Conservation (phyloP, 2,329 filamentous ascomycete species). For the Arthrinium puccinioides region DNA sequence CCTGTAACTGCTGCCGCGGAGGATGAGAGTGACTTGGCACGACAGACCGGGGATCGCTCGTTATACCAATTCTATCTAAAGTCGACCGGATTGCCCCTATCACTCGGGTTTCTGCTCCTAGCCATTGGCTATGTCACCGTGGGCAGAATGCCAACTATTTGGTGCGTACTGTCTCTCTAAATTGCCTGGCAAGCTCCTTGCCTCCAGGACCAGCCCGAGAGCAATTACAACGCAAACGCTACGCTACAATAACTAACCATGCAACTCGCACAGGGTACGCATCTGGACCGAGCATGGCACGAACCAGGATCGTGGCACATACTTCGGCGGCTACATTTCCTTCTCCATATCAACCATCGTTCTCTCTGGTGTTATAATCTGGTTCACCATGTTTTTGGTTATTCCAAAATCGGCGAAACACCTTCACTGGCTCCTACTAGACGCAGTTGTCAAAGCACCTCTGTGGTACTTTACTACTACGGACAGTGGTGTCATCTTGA, state of each 20-base stretch:
- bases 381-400: neutral
- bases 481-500: neutral
- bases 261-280: too few species aligned
- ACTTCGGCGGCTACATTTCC: neutral
- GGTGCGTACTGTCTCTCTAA: too few species aligned
- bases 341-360: neutral
- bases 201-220: too few species aligned
- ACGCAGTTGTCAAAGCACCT: neutral
- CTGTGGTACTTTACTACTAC: neutral
- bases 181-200: too few species aligned
- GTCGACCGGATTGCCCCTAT: neutral
- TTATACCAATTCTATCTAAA: neutral
- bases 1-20: too few species aligned
- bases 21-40: too few species aligned
- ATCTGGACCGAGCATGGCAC: neutral
- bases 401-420: neutral
- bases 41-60: neutral
- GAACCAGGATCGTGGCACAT: neutral
- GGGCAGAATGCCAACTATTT: neutral
- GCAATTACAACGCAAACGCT: too few species aligned
- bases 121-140: neutral
- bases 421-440: neutral
- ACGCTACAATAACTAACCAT: too few species aligned
- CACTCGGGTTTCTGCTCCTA: neutral
- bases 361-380: neutral